These are phyloP conservation scores for Ophiocordyceps robertsii DNA, from an alignment of 2,329 filamentous ascomycete species.

Conservation along the genomic window DNA sequence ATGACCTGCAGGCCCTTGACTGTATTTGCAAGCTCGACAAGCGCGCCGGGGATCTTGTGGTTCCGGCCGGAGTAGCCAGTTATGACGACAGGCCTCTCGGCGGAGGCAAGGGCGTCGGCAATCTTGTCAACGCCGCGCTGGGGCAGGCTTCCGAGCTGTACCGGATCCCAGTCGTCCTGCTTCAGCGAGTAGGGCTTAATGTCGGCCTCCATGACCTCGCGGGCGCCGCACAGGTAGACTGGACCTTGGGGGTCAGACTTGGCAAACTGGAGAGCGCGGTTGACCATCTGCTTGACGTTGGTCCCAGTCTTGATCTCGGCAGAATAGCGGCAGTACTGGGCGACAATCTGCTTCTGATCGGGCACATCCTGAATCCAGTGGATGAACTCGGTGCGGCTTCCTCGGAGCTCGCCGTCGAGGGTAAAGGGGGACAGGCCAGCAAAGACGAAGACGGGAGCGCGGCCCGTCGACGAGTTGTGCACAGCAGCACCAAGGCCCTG, in stretches of 20 bases:
- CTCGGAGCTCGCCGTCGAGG: slow-evolving; percentile 62
- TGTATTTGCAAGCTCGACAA: slow-evolving; percentile 54
- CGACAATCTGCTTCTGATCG: slow-evolving; percentile 67
- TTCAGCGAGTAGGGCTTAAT: slow-evolving; percentile 58
- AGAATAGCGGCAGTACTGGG: slow-evolving; percentile 74
- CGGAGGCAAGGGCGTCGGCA: slow-evolving; percentile 46
- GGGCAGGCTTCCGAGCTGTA: slow-evolving; percentile 50
- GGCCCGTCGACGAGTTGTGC: slow-evolving; percentile 64
- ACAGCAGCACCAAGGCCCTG: slow-evolving; percentile 66
- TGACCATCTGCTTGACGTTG: slow-evolving; percentile 84
- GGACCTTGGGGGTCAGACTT: slow-evolving; percentile 65
- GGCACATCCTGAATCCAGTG: slow-evolving; percentile 80
- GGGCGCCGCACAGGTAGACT: slow-evolving; percentile 63
- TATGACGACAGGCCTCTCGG: slow-evolving; percentile 54
- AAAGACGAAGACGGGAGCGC: slow-evolving; percentile 65
- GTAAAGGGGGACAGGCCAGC: slow-evolving; percentile 68
- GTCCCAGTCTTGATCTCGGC: slow-evolving; percentile 73
- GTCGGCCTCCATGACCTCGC: slow-evolving; percentile 79
- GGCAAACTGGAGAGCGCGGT: slow-evolving; percentile 71
- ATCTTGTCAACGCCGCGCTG: slow-evolving; percentile 41
- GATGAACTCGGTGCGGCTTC: slow-evolving; percentile 70
- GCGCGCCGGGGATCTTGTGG: slow-evolving; percentile 42
- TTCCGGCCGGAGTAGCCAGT: slow-evolving; percentile 63
- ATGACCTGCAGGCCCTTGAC: slow-evolving; percentile 58
- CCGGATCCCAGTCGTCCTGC: slow-evolving; percentile 56